Conservation (phyloP, 805 yeast species). For the Wickerhamiella lipophila region DNA sequence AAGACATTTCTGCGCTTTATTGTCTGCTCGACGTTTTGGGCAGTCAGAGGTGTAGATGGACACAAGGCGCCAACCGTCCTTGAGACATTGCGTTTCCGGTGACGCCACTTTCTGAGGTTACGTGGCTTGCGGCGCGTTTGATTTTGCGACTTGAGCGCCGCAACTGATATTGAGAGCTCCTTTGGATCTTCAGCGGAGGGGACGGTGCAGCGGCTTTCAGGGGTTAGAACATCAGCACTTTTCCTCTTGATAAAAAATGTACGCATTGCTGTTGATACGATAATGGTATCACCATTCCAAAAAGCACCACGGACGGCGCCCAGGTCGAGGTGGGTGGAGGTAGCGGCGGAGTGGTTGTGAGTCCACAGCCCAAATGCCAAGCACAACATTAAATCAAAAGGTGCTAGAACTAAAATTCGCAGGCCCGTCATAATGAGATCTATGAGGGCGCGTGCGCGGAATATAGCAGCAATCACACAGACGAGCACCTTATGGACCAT, state of each 20-base stretch:
- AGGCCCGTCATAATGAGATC: neutral
- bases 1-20: neutral
- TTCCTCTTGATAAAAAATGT: constrained; percentile 2
- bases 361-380: neutral
- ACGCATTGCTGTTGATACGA: constrained; percentile 5
- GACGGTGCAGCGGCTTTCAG: neutral
- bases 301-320: neutral
- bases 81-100: neutral
- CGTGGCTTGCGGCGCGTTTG: neutral
- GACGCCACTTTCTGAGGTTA: neutral
- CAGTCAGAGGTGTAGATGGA: neutral
- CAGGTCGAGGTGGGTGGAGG: constrained; percentile 4
- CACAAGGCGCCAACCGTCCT: neutral
- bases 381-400: neutral
- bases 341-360: neutral
- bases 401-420: neutral
- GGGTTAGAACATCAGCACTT: neutral
- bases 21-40: neutral
- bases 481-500: neutral
- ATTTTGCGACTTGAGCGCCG: neutral
- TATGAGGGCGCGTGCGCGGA: neutral
- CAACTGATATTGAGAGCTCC: neutral
- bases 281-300: constrained; percentile 6
- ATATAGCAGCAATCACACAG: neutral
- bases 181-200: neutral